Base-by-base conservation (phyloP, 176 grass and related monocot species). In the Lolium rigidum region DNA sequence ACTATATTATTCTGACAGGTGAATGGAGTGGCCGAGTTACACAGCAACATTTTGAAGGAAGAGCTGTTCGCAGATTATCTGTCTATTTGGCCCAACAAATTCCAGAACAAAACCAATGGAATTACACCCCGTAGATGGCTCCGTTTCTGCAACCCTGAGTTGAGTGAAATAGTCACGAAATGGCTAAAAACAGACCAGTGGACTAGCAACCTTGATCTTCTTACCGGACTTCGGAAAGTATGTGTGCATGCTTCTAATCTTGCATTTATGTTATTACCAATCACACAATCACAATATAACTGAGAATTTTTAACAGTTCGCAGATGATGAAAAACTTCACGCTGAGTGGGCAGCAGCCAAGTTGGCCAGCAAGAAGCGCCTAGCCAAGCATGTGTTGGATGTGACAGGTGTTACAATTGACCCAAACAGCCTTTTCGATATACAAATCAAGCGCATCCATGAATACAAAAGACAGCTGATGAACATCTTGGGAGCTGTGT, bases 41-140 rank as follows among this genome's bases (percentile, higher is more conserved):
- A 96, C 85, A 96, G 91, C 75, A 92, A 94, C 75, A 93, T 96
- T 49, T 86, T 96, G 87, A 96, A 96, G 76, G 5, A 85, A 78
- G 91, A 93, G 60, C 77, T 96, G 50, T 96, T 96, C 81, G 84
- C 84, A 69, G 89, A 93, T 56, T 93, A 83, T 80, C 24, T 89
- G 26, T 91, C 91, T 44, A 81, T 96, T 77, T 96, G 91, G 91
- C 94, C 94, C 24, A 81, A 39, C 6, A 93, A 93, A 80, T 93
- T 96, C 58, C 91, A 94, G 73, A 96, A 96, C 82, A 96, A 96
- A 90, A 96, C 94, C 38, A 96, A 96, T 78, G 94, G 94, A 58
- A 90, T 94, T 71, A 96, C 94, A 37, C 91, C 91, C 67, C 91
- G 91, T 15, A 86, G 91, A 70, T 96, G 94, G 91, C 84, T 96